Evolutionary conservation across 2,329 filamentous ascomycete species (phyloP), one percentile per base, ranked within the genome.

Genomic region (Bertia moriformis): DNA sequence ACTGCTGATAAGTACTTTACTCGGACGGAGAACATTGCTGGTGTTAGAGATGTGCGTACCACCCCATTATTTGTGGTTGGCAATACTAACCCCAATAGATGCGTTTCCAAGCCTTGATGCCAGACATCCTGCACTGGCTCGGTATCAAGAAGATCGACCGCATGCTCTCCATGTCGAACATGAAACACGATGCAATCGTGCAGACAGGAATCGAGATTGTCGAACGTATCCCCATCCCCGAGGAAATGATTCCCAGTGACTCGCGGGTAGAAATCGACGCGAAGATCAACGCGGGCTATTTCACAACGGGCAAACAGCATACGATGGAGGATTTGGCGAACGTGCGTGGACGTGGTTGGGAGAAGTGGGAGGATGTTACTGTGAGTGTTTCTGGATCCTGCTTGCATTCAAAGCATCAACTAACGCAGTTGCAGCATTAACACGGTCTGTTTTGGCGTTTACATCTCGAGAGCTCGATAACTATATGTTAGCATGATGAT

Each of bases 211-310:
- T 88, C 48, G 84, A 86, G 19, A 95, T 95, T 49, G 71, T 82
- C 51, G 87, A 95, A 62, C 74, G 88, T 43, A 78, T 96, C 37
- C 87, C 93, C 43, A 85, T 96, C 46, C 91, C 89, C 3, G 86
- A 93, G 47, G 83, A 91, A 20, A 78, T 91, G 73, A 95, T 96
- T 50, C 91, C 91, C 12, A 84, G 80, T 45, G 91, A 96, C 60
- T 93, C 87, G 39, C 71, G 89, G 47, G 91, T 96, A n/a, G 91
- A 98, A 60, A 98, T 96, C 53, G 91, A 96, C 59, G 91, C 91
- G 42, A 96, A 96, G 67, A 95, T 96, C 55, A 91, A 89, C 49
- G 87, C 89, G 43, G 91, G 83, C 86, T 62, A 60, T 75, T 62
- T 41, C 22, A 29, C 29, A 38, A 38, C 20, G 39, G 41, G 41